phyloP scores from a whole-genome alignment of 169 alveolate genomes.

The Cryptosporidium sp. region DNA sequence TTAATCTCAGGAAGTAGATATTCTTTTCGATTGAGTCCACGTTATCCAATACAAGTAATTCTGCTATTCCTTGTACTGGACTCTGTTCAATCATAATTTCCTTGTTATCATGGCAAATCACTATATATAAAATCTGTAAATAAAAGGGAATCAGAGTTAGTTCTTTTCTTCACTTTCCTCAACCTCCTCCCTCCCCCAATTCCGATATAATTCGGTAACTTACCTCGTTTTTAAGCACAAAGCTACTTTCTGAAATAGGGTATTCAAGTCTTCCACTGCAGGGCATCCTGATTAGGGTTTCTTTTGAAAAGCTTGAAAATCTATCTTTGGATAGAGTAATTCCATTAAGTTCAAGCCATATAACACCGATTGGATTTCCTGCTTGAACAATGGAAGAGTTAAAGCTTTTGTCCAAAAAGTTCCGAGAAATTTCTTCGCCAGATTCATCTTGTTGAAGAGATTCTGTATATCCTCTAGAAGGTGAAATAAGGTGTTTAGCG shows the following conservation, averaged over 20 bases:
- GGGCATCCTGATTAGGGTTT: conserved; percentile 43
- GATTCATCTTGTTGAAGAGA: neutral
- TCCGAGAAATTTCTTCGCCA: neutral
- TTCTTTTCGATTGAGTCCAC: neutral
- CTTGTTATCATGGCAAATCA: neutral
- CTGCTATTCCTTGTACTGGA: conserved; percentile 33
- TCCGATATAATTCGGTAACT: neutral
- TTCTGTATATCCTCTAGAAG: conserved; percentile 60
- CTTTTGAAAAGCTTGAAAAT: neutral
- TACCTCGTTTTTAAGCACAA: conserved; percentile 53
- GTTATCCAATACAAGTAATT: conserved; percentile 1
- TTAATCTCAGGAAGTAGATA: conserved; percentile 25
- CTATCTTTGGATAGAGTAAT: neutral
- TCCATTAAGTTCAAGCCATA: conserved; percentile 12
- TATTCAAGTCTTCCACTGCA: conserved; percentile 43
- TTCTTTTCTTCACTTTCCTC: no score
- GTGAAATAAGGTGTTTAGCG: conserved; percentile 27
- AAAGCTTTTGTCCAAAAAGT: neutral
- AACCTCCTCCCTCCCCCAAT: no score
- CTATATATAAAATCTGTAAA: conserved; percentile 26
- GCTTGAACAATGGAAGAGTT: neutral
- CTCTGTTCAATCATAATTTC: conserved; percentile 22
- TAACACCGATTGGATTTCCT: conserved; percentile 12
- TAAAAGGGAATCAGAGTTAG: neutral
- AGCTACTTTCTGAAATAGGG: conserved; percentile 12